Evolutionary conservation across 768 basidiomycete genomes (phyloP), one percentile per base, ranked within the genome.

Genomic region (Termitomyces eurrhizus): DNA sequence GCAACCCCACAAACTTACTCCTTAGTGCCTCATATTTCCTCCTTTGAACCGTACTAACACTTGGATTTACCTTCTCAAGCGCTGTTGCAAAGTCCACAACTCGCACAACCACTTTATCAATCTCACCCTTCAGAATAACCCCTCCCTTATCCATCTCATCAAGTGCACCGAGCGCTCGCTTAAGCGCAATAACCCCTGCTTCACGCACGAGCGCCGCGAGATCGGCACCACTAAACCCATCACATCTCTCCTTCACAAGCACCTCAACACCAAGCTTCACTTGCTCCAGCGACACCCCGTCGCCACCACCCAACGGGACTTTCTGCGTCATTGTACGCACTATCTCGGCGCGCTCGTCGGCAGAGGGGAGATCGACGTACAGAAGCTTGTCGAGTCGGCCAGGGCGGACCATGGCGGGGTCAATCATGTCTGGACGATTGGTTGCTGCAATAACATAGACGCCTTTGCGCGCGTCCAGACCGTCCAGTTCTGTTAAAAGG

Each of bases 381-480:
- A 97, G 80, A 6, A 96, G 81, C 72, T 97, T 97, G 76, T 97
- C 95, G 12, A 98, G 82, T 11, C 95, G 84, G 0, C 95, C 95
- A 0, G 95, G 95, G n/a, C 95, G 90, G 56, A 93, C 92, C 94
- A 96, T 95, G 7, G 95, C 95, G 0, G 95, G 95, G 69, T 98
- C 95, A 61, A 97, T 95, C 88, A 96, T 96, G 75, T 98, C 94
- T 1, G 95, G 95, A 13, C 95, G 81, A 73, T 96, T 98, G 35
- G 94, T 97, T 8, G 95, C 95, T 0, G 90, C 95, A 60, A 97
- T 93, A 46, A 98, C 94, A 67, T 94, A 95, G 60, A 97, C 93
- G 44, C 83, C 82, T 73, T 91, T 93, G 37, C 93, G 85, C 2
- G 85, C 78, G 62, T 95, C 92, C 29, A 98, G 87, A 0, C 95